phyloP scores from a whole-genome alignment of 192 early-diverging fungal genomes.

The Backusella circina region DNA sequence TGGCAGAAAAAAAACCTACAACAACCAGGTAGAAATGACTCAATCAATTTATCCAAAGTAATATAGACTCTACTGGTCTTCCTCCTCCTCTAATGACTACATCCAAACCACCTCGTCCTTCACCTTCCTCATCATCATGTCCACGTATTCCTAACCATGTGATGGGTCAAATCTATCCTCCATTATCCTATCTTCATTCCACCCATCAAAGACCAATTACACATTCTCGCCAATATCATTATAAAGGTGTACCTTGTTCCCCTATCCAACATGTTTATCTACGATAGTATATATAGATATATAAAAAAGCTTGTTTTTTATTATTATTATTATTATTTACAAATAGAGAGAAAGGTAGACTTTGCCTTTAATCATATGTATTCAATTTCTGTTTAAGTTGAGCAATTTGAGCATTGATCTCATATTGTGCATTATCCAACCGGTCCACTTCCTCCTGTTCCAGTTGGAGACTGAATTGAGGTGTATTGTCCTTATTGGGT shows the following conservation, averaged over 20 bases:
- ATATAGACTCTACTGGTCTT: neutral
- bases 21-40: neutral
- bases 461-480: constrained; percentile 28
- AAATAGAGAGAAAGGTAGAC: neutral
- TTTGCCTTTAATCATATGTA: constrained; percentile 12
- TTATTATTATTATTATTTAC: neutral
- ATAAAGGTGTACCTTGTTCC: neutral
- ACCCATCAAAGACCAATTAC: no score
- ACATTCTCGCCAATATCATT: neutral
- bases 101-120: neutral
- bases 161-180: neutral
- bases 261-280: neutral
- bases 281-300: neutral
- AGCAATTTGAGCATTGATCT: constrained; percentile 32
- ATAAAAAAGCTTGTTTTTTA: neutral
- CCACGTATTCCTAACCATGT: neutral
- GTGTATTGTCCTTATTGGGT: constrained; percentile 19
- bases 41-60: neutral
- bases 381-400: constrained; percentile 17
- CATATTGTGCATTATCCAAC: constrained; percentile 27
- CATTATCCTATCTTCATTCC: neutral
- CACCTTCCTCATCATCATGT: neutral
- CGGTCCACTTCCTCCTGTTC: constrained; percentile 37
- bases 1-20: neutral
- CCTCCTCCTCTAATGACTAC: neutral